Percentiles rank a stretch among this genome's conserved stretches.
These are phyloP conservation scores for Candida pseudocylindracea DNA, from an alignment of 1,139 yeast species.

Conservation along the genomic window DNA sequence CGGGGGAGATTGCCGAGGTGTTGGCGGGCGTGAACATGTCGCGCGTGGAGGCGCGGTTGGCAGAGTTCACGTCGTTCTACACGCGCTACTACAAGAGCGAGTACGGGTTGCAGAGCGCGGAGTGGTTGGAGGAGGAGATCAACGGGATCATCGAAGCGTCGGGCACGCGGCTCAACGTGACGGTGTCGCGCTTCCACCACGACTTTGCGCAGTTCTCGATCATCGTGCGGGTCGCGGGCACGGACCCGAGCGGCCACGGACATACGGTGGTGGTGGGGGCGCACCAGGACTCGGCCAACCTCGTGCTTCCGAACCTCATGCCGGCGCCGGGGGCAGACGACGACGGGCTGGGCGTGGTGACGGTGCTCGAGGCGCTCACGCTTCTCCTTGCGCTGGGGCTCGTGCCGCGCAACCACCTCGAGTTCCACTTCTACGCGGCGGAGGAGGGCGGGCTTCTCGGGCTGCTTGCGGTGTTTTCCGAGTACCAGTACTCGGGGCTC, in stretches of 20 bases:
- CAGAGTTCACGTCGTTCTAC: slow-evolving; percentile 43
- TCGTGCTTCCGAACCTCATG: slow-evolving; percentile 43
- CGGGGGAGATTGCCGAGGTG: too few relatives aligned
- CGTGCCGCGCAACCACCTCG: slow-evolving; percentile 50
- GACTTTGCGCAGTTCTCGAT: slow-evolving; percentile 20
- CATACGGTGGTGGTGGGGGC: slow-evolving; percentile 56
- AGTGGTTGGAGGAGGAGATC: slow-evolving; percentile 41
- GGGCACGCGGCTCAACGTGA: slow-evolving; percentile 5
- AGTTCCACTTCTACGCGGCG: slow-evolving; percentile 88
- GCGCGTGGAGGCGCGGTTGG: slow-evolving; percentile 28
- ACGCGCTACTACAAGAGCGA: slow-evolving; percentile 68
- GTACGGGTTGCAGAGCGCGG: slow-evolving; percentile 47
- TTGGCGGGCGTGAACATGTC: too few relatives aligned
- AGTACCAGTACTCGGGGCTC: slow-evolving; percentile 21
- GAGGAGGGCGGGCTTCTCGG: slow-evolving; percentile 91
- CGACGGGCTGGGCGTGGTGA: slow-evolving; percentile 76
- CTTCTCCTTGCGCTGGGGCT: slow-evolving; percentile 21
- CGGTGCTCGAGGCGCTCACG: slow-evolving; percentile 56
- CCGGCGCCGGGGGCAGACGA: slow-evolving; percentile 95
- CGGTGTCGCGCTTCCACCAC: slow-evolving; percentile 12
- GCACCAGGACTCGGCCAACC: slow-evolving; percentile 72
- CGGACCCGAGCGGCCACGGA: slow-evolving; percentile 2
- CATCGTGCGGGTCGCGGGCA: slow-evolving; percentile 14
- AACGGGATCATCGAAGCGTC: slow-evolving; percentile 9
- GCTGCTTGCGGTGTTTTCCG: slow-evolving; percentile 52